Evolutionary conservation across 192 early-diverging fungal species (phyloP).

Genomic region (Rhizophagus clarus): DNA sequence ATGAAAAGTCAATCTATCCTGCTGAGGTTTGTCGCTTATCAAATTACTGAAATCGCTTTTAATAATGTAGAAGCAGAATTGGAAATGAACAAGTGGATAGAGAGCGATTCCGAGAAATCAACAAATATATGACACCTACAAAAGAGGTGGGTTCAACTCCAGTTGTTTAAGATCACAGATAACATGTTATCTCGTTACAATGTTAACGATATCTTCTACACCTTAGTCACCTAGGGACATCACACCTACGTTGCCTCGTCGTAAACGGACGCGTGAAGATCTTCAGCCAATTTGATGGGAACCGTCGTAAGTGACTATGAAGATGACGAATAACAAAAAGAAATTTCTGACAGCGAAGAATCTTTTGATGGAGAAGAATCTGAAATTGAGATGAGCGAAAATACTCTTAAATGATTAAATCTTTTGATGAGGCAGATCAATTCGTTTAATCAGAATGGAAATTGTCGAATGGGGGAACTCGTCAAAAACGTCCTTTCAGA

Average conservation of each 20-base stretch:
- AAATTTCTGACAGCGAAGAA: too few species aligned
- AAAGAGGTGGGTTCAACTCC: not conserved
- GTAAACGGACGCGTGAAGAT: not conserved
- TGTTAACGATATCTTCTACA: too few species aligned
- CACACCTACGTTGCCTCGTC: not conserved
- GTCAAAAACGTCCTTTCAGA: not conserved
- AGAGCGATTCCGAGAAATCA: not conserved
- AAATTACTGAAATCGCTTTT: conserved; percentile 13
- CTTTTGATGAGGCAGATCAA: too few species aligned
- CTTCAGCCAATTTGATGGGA: not conserved
- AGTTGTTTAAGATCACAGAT: not conserved
- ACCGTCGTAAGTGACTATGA: not conserved
- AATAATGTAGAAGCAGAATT: conserved; percentile 11
- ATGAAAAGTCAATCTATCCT: not conserved
- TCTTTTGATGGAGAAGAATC: too few species aligned
- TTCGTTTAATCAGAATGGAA: too few species aligned
- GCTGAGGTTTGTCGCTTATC: conserved; percentile 1
- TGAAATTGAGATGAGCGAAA: too few species aligned
- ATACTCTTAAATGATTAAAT: too few species aligned
- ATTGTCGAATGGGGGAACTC: not conserved
- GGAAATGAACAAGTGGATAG: not conserved
- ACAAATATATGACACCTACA: not conserved
- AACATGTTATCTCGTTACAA: not conserved
- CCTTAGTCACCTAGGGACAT: not conserved
- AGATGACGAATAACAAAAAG: too few species aligned